A percentile compares a stretch with the other conserved stretches of the same genome.
Evolutionary conservation across 352 stramenopile species (phyloP).

Genomic region (Globisporangium ultimum): DNA sequence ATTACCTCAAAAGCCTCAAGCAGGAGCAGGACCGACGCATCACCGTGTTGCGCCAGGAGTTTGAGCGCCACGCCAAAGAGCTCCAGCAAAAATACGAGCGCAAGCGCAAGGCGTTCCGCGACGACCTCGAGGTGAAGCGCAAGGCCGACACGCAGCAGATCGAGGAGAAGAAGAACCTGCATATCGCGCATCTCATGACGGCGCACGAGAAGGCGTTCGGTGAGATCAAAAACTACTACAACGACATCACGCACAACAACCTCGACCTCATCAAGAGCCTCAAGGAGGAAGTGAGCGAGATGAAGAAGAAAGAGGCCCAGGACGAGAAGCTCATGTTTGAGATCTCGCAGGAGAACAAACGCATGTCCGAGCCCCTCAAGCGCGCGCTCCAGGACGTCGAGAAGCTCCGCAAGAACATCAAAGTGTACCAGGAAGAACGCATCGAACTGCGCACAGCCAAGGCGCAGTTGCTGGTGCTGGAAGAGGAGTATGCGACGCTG

Average conservation of each 20-base stretch:
- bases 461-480: constrained; percentile 78
- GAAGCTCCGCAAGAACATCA: constrained; percentile 59
- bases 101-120: constrained; percentile 76
- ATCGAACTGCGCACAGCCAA: constrained; percentile 63
- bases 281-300: constrained; percentile 93
- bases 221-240: constrained; percentile 98
- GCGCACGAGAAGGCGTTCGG: constrained; percentile 92
- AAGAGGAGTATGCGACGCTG: constrained; percentile 86
- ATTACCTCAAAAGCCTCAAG: constrained; percentile 92
- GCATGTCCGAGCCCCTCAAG: constrained; percentile 93
- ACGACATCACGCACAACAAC: constrained; percentile 97
- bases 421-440: constrained; percentile 69
- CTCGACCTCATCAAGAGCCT: constrained; percentile 95
- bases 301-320: constrained; percentile 93
- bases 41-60: constrained; percentile 89
- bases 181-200: constrained; percentile 92
- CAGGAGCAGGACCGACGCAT: constrained; percentile 92
- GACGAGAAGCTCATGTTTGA: constrained; percentile 95
- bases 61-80: constrained; percentile 89
- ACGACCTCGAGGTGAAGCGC: constrained; percentile 75
- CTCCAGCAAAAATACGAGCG: constrained; percentile 88
- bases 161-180: constrained; percentile 91
- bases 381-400: constrained; percentile 81
- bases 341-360: constrained; percentile 94
- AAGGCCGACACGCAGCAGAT: constrained; percentile 88